These are phyloP conservation scores for Aquilaria yunnanensis DNA, from an alignment of 345 rosid genomes.

Conservation along the genomic window DNA sequence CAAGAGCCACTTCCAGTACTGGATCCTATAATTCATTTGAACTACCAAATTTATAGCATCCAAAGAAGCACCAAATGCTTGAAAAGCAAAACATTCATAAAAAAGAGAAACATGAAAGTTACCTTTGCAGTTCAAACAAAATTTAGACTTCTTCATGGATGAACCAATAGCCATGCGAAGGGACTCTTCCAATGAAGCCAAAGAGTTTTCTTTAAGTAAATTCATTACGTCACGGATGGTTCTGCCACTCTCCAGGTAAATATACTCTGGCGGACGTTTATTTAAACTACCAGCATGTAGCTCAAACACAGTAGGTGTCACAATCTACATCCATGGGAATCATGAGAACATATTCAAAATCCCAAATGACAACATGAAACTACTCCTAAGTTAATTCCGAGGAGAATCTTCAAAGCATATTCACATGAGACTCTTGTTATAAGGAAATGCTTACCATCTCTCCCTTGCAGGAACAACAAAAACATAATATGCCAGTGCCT, in stretches of 20 bases:
- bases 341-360: background rate
- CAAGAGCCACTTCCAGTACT: constrained; percentile 21
- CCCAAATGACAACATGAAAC: constrained; percentile 6
- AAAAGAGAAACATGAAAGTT: constrained; percentile 21
- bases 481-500: constrained; percentile 69
- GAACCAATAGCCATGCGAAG: constrained; percentile 44
- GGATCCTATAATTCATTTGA: constrained; percentile 32
- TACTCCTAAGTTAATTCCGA: background rate
- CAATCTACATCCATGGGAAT: constrained; percentile 33
- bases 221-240: constrained; percentile 84
- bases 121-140: constrained; percentile 93
- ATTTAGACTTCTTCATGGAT: constrained; percentile 36
- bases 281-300: constrained; percentile 81
- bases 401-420: background rate
- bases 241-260: constrained; percentile 60
- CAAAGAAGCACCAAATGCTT: constrained; percentile 1
- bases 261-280: constrained; percentile 82
- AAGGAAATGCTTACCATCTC: constrained; percentile 37
- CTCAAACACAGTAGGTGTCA: constrained; percentile 56
- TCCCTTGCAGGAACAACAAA: constrained; percentile 61
- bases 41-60: constrained; percentile 5
- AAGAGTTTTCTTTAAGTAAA: constrained; percentile 55
- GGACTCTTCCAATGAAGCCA: constrained; percentile 54
- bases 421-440: background rate
- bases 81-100: background rate